A percentile compares a stretch with the other conserved stretches of the same genome.
Conservation (phyloP, 805 yeast genomes). For the Pichia sporocuriosa region DNA sequence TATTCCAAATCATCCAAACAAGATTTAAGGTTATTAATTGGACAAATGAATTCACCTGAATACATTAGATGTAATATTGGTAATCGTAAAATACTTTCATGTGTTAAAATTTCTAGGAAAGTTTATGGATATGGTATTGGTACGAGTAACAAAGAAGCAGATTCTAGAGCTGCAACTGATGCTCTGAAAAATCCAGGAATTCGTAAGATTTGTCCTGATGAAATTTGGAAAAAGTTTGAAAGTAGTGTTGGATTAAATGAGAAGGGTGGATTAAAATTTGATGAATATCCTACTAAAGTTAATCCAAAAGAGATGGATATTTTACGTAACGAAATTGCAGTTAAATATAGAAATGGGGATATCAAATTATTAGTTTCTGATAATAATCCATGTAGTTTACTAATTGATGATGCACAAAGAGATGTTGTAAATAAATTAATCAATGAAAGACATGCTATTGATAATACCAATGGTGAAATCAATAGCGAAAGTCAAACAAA, state of each 20-base stretch:
- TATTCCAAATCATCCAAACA: constrained; percentile 37
- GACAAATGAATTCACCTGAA: constrained; percentile 50
- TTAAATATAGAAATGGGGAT: constrained; percentile 9
- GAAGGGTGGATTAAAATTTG: constrained; percentile 13
- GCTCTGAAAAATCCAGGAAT: constrained; percentile 33
- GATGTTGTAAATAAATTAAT: not conserved
- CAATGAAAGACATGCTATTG: constrained; percentile 1
- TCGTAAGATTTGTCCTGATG: constrained; percentile 10
- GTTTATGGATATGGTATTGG: constrained; percentile 67
- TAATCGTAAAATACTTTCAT: constrained; percentile 30
- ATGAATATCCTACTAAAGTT: constrained; percentile 4
- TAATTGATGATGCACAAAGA: constrained; percentile 9
- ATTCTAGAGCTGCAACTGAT: constrained; percentile 73
- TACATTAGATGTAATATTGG: constrained; percentile 31
- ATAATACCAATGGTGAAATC: constrained; percentile 4
- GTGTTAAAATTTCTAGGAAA: constrained; percentile 58
- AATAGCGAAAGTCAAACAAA: not conserved
- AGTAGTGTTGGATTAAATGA: constrained; percentile 11
- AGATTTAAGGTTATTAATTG: constrained; percentile 47
- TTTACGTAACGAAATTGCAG: constrained; percentile 8
- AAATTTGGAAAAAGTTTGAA: constrained; percentile 13
- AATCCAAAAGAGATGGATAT: constrained; percentile 2
- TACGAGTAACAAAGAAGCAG: constrained; percentile 65
- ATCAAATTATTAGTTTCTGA: constrained; percentile 11
- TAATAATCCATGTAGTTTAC: constrained; percentile 8